phyloP scores from a whole-genome alignment of 2,329 filamentous ascomycete genomes.

The Thermoascus crustaceus region DNA sequence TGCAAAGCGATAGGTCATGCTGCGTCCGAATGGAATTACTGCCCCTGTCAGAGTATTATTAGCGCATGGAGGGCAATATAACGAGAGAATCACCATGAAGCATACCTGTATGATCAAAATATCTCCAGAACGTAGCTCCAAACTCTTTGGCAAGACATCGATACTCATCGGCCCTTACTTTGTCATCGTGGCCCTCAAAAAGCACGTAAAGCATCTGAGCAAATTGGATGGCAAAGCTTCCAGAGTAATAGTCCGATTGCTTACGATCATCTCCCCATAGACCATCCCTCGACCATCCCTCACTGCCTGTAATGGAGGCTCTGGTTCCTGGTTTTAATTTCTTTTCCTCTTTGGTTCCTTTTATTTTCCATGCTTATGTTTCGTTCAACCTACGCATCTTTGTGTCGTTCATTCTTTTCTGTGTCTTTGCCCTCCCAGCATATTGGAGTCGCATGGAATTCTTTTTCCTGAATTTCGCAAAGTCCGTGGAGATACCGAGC shows the following conservation, averaged over 20 bases:
- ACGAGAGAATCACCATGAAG: neutral
- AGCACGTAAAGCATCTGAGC: constrained; percentile 70
- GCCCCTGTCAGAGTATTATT: no score
- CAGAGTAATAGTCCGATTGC: constrained; percentile 81
- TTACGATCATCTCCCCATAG: no score
- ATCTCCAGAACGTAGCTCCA: constrained; percentile 64
- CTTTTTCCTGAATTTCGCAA: no score
- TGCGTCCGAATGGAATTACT: constrained; percentile 68
- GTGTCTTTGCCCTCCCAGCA: no score
- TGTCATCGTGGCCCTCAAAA: constrained; percentile 57
- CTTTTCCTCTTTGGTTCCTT: no score
- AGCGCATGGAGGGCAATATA: neutral
- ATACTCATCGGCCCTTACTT: constrained; percentile 59
- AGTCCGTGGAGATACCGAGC: no score
- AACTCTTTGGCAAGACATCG: constrained; percentile 57
- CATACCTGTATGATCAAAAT: constrained; percentile 60
- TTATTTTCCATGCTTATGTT: no score
- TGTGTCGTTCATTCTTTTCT: no score
- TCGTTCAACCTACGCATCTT: no score
- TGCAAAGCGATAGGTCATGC: constrained; percentile 69
- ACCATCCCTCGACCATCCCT: constrained; percentile 75
- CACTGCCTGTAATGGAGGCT: no score
- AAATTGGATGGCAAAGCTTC: constrained; percentile 74
- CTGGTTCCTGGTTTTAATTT: no score
- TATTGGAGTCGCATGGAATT: no score